Evolutionary conservation across 169 alveolate genomes (phyloP).

Genomic region (Cryptosporidium viatorum): DNA sequence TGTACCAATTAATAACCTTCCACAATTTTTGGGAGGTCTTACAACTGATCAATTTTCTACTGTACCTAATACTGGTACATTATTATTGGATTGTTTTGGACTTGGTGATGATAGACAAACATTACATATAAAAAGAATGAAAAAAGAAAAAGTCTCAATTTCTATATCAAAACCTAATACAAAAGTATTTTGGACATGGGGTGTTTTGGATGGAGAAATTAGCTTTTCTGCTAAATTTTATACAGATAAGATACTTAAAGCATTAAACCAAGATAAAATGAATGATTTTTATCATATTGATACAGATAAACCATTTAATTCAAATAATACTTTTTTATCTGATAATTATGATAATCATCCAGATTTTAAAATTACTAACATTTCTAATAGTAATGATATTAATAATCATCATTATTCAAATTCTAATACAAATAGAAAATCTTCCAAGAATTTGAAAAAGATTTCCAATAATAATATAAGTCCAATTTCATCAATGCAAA

Average conservation of each 20-base stretch:
- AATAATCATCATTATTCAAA: background rate
- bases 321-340: background rate
- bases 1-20: constrained; percentile 23
- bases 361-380: background rate
- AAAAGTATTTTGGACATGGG: constrained; percentile 72
- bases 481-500: constrained; percentile 5
- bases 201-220: constrained; percentile 70
- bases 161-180: constrained; percentile 54
- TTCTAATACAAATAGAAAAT: background rate
- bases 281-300: background rate
- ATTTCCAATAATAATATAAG: background rate
- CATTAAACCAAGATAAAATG: background rate
- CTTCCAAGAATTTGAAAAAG: background rate
- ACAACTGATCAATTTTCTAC: constrained; percentile 64
- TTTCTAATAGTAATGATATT: background rate
- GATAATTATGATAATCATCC: background rate
- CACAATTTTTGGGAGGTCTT: constrained; percentile 68
- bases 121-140: constrained; percentile 70
- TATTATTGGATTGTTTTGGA: constrained; percentile 64
- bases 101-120: constrained; percentile 76
- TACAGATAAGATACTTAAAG: constrained; percentile 5
- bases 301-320: background rate
- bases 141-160: constrained; percentile 49
- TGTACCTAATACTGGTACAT: constrained; percentile 71
- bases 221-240: constrained; percentile 38